Evolutionary conservation across 208 protist genomes (phyloP), one percentile per base, ranked within the genome.

Genomic region (Wallacemonas rigidus): DNA sequence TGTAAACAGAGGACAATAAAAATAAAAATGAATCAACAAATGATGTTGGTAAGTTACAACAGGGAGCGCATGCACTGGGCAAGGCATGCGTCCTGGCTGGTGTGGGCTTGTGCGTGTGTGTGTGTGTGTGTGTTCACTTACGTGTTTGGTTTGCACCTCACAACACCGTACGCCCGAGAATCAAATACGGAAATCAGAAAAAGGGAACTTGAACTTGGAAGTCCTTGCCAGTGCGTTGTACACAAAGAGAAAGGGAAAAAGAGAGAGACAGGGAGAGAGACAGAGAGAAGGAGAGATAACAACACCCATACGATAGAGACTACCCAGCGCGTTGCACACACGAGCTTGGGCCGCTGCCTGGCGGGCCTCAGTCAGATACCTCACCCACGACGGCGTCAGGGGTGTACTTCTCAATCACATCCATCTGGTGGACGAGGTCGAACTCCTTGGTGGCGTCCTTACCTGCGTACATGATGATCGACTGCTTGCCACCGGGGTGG

Each of bases 371-470:
- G 38, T 81, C 74, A 9, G 76, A 44, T 9, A 93, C 75, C 1
- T 67, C 63, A 47, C 83, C 85, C 17, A 90, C 80, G 38, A 95
- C 64, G 36, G 81, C 53, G 45, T 83, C 72, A 40, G 85, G 82
- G 6, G 85, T 84, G 69, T 88, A 88, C 75, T 88, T 89, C 35
- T 89, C 81, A 71, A 92, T 91, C 15, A 85, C 54, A 44, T 83
- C 75, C 11, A 64, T 36, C 41, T 79, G 65, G 45, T 89, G 86
- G 6, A 88, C 74, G 35, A 82, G 35, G 60, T 90, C 77, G 68
- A 88, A 90, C 68, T 80, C 75, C 71, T 87, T 86, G 15, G 88
- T 91, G 47, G 82, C 67, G 72, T 93, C 83, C 64, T 79, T 86
- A 62, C 86, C 86, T 38, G 84, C 83, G 70, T 89, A 85, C 45